Conservation (phyloP, 257 asterid genomes). For the Gentiana dahurica region DNA sequence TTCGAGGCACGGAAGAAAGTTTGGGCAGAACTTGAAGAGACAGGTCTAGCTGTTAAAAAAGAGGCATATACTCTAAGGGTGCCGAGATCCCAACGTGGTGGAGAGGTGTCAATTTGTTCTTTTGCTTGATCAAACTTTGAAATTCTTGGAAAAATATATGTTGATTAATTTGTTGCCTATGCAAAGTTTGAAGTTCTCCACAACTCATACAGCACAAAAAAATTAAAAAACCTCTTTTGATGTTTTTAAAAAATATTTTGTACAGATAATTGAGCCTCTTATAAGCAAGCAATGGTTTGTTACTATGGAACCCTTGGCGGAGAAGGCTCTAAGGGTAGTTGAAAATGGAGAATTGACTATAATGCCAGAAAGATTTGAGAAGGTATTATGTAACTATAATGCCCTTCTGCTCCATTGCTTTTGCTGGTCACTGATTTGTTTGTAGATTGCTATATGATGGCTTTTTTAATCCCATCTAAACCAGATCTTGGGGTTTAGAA, state of each 20-base stretch:
- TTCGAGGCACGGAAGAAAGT: constrained; percentile 95
- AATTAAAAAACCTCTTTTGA: constrained; percentile 9
- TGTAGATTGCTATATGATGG: no score
- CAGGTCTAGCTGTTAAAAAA: constrained; percentile 84
- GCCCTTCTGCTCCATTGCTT: constrained; percentile 13
- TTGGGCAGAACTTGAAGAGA: constrained; percentile 93
- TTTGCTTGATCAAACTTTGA: constrained; percentile 11
- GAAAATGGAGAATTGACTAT: constrained; percentile 79
- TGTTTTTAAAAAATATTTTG: constrained; percentile 16
- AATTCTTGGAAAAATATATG: neutral
- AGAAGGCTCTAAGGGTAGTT: constrained; percentile 89
- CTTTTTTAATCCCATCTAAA: no score
- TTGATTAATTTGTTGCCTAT: no score
- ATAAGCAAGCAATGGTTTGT: constrained; percentile 99
- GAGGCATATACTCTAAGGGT: constrained; percentile 79
- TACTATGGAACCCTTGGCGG: constrained; percentile 92
- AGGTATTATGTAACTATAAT: constrained; percentile 32
- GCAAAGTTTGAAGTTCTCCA: no score
- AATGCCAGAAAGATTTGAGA: constrained; percentile 93
- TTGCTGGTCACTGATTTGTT: neutral
- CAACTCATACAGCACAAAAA: neutral
- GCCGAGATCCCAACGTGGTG: constrained; percentile 99
- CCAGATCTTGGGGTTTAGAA: no score
- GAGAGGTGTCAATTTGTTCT: constrained; percentile 54
- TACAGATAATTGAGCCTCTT: constrained; percentile 89